Conservation (phyloP, 352 stramenopile genomes). For the Pythium aquatile region DNA sequence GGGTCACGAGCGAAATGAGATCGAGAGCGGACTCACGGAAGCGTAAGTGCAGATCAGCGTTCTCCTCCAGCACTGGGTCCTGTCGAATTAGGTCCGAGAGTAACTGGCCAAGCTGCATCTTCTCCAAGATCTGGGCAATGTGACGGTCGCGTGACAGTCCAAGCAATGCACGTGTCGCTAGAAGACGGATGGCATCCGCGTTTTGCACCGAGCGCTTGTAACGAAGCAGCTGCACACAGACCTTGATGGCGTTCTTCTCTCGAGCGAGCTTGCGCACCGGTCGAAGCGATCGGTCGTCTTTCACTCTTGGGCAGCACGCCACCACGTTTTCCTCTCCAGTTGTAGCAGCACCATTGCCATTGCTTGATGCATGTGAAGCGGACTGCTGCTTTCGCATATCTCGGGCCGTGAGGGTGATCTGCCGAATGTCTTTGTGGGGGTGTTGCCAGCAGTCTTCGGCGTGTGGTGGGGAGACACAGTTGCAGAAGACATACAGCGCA, state of each 20-base stretch:
- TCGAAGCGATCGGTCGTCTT: slow-evolving; percentile 64
- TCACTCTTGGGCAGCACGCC: slow-evolving; percentile 56
- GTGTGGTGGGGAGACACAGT: slow-evolving; percentile 78
- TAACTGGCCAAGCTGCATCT: slow-evolving; percentile 86
- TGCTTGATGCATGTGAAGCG: neutral
- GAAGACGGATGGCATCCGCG: slow-evolving; percentile 79
- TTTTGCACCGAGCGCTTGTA: slow-evolving; percentile 88
- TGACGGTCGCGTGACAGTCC: slow-evolving; percentile 84
- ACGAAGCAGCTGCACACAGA: slow-evolving; percentile 82
- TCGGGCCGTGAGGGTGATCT: slow-evolving; percentile 72
- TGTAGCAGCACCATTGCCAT: neutral
- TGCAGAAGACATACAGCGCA: slow-evolving; percentile 75
- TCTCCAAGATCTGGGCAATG: slow-evolving; percentile 89
- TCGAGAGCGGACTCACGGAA: slow-evolving; percentile 86
- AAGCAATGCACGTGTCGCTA: slow-evolving; percentile 78
- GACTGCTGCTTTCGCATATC: slow-evolving; percentile 50
- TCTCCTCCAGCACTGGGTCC: slow-evolving; percentile 84
- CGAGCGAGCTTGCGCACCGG: slow-evolving; percentile 71
- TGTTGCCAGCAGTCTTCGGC: slow-evolving; percentile 83
- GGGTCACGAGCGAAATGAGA: slow-evolving; percentile 86
- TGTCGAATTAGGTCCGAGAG: slow-evolving; percentile 86
- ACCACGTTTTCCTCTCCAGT: slow-evolving; percentile 24
- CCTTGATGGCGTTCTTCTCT: slow-evolving; percentile 85
- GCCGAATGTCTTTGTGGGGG: slow-evolving; percentile 79
- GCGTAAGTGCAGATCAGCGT: slow-evolving; percentile 81